Percentiles rank a stretch among this genome's conserved stretches.
phyloP scores from a whole-genome alignment of 2,329 filamentous ascomycete species.

The Verruconis gallopava region DNA sequence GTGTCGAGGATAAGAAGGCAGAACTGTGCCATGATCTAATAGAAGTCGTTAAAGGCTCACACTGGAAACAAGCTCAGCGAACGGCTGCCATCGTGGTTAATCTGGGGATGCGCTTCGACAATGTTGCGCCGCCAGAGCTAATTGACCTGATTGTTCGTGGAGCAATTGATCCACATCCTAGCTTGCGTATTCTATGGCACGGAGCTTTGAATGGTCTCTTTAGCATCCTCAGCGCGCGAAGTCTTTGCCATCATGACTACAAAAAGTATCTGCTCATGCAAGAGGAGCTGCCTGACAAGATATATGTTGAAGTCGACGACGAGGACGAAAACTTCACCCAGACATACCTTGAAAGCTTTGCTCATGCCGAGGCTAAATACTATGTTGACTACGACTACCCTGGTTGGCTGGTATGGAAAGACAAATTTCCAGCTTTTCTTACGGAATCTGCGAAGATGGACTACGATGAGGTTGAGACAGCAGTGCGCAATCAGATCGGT shows the following conservation, averaged over 20 bases:
- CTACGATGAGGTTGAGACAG: constrained; percentile 71
- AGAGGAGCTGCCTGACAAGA: constrained; percentile 63
- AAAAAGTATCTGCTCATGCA: constrained; percentile 74
- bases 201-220: constrained; percentile 66
- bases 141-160: constrained; percentile 72
- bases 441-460: constrained; percentile 56
- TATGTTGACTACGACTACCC: constrained; percentile 87
- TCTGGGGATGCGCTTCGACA: constrained; percentile 82
- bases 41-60: constrained; percentile 60
- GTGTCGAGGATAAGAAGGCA: constrained; percentile 74
- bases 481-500: constrained; percentile 66
- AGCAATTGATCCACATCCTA: constrained; percentile 81
- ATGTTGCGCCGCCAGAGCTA: constrained; percentile 67
- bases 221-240: constrained; percentile 75
- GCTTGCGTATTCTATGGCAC: constrained; percentile 67
- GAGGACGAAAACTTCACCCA: constrained; percentile 68
- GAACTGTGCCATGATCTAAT: constrained; percentile 71
- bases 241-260: constrained; percentile 75
- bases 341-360: constrained; percentile 66
- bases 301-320: constrained; percentile 51
- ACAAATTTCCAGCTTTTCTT: constrained; percentile 68
- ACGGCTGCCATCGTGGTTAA: constrained; percentile 86
- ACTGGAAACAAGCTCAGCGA: constrained; percentile 91
- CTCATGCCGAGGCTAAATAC: constrained; percentile 65
- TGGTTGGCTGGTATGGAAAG: constrained; percentile 93